Conservation (phyloP, 352 stramenopile species). For the Lagenidium giganteum region DNA sequence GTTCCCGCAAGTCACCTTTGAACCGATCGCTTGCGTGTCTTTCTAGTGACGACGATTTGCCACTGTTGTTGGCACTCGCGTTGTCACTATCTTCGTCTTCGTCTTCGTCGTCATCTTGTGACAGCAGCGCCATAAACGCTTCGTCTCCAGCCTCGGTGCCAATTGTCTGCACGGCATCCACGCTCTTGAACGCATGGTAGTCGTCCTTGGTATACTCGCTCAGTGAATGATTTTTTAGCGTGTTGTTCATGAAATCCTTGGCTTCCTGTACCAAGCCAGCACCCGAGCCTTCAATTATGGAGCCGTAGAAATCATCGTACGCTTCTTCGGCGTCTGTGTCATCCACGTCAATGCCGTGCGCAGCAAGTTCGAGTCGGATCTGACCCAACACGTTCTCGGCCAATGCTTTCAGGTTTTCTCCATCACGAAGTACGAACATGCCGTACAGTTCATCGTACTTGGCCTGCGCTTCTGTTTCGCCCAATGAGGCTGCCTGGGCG, state of each 20-base stretch:
- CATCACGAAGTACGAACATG: conserved; percentile 60
- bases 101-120: conserved; percentile 27
- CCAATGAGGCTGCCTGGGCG: conserved; percentile 7
- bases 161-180: conserved; percentile 46
- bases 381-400: conserved; percentile 49
- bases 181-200: conserved; percentile 48
- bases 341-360: conserved; percentile 51
- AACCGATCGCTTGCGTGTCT: too few relatives aligned
- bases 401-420: conserved; percentile 55
- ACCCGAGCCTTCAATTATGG: conserved; percentile 43
- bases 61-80: too few relatives aligned
- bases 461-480: conserved; percentile 14
- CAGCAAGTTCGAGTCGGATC: conserved; percentile 59
- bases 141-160: conserved; percentile 41
- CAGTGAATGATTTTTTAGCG: conserved; percentile 27
- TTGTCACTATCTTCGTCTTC: conserved; percentile 13
- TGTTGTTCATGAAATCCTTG: conserved; percentile 57
- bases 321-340: conserved; percentile 47
- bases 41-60: too few relatives aligned
- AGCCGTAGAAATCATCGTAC: conserved; percentile 61
- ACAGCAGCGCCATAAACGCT: conserved; percentile 51
- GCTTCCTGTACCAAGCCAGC: conserved; percentile 61
- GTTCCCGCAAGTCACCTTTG: too few relatives aligned
- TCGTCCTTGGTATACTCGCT: conserved; percentile 59
- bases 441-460: conserved; percentile 61